Evolutionary conservation across 306 rosid genomes (phyloP).

Genomic region (Sophora flavescens): DNA sequence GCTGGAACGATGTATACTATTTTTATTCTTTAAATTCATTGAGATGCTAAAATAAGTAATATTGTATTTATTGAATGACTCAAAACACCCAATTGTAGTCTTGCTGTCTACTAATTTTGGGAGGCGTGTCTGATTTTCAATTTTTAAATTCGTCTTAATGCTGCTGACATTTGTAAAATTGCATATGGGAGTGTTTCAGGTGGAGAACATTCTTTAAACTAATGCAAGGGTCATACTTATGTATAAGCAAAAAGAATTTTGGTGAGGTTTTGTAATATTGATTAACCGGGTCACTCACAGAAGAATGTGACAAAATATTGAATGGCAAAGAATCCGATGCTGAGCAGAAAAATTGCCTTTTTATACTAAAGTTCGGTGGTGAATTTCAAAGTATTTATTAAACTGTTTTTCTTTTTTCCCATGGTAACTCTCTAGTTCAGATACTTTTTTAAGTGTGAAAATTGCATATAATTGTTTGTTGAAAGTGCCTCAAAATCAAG

Average conservation of each 20-base stretch:
- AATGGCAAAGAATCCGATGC: slow-evolving; percentile 56
- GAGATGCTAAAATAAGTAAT: slow-evolving; percentile 62
- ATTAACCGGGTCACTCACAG: not conserved
- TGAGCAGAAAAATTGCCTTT: slow-evolving; percentile 18
- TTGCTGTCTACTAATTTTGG: slow-evolving; percentile 68
- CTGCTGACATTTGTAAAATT: slow-evolving; percentile 52
- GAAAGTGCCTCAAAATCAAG: too few species aligned
- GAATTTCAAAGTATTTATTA: slow-evolving; percentile 20
- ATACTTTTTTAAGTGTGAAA: too few species aligned
- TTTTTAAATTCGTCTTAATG: slow-evolving; percentile 49
- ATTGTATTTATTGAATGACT: slow-evolving; percentile 64
- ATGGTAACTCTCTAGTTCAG: not conserved
- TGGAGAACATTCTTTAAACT: slow-evolving; percentile 62
- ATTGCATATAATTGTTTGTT: too few species aligned
- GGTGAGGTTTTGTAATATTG: slow-evolving; percentile 36
- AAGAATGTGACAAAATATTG: slow-evolving; percentile 26
- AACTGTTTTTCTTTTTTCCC: not conserved
- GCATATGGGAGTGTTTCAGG: slow-evolving; percentile 51
- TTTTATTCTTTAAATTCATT: slow-evolving; percentile 50
- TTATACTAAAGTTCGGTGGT: not conserved
- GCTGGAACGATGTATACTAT: slow-evolving; percentile 44
- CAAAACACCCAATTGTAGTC: slow-evolving; percentile 79
- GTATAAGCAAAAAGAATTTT: slow-evolving; percentile 3
- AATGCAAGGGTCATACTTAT: slow-evolving; percentile 34
- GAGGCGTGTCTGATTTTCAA: slow-evolving; percentile 61